Percentiles rank a stretch among this genome's conserved stretches.
These are phyloP conservation scores for Rhodotorula glutinis DNA, from an alignment of 1,284 basidiomycete species.

Conservation along the genomic window DNA sequence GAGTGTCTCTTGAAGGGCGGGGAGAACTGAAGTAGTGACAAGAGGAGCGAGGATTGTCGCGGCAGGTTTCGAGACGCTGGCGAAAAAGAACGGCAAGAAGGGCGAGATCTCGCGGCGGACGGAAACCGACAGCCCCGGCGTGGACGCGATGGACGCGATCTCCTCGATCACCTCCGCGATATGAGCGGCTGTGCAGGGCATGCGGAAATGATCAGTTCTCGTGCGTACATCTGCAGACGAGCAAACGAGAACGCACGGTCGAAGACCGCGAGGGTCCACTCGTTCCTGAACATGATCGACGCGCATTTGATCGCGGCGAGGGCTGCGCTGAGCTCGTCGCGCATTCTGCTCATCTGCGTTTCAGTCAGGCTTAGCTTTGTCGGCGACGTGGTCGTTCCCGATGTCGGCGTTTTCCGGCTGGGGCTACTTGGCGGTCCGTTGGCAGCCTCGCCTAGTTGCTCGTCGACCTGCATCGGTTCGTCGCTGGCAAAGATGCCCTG, in stretches of 20 bases:
- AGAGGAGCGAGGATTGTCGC: conserved; percentile 1
- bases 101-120: conserved; percentile 31
- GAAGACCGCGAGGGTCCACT: conserved; percentile 7
- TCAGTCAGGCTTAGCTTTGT: conserved; percentile 25
- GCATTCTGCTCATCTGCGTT: conserved; percentile 31
- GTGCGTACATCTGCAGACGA: fast-evolving
- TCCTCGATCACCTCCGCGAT: background rate
- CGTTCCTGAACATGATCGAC: conserved; percentile 5
- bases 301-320: conserved; percentile 31
- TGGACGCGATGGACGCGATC: conserved; percentile 4
- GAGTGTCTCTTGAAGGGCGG: conserved; percentile 7
- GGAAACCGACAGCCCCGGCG: conserved; percentile 5
- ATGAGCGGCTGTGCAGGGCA: background rate
- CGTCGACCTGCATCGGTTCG: background rate
- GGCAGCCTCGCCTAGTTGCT: background rate
- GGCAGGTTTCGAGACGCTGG: background rate
- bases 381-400: background rate
- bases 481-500: background rate
- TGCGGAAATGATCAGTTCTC: background rate
- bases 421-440: background rate
- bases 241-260: conserved; percentile 9
- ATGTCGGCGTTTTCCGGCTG: no score
- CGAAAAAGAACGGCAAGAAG: conserved; percentile 33
- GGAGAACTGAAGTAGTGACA: conserved; percentile 4
- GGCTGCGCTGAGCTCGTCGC: conserved; percentile 33